phyloP scores from a whole-genome alignment of 192 early-diverging fungal genomes.

The Radiomyces spectabilis region DNA sequence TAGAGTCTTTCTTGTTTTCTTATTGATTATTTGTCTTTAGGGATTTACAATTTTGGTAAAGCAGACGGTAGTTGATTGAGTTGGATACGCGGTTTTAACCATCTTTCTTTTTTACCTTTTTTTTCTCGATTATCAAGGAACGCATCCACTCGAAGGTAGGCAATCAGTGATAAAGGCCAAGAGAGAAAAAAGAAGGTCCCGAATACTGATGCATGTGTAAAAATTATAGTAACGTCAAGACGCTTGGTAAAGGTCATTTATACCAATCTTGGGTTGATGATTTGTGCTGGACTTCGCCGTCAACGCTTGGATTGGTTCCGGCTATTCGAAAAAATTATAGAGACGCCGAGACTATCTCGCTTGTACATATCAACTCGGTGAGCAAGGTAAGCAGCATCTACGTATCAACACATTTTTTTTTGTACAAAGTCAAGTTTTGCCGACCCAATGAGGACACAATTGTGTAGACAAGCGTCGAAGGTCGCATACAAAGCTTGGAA shows the following conservation, averaged over 20 bases:
- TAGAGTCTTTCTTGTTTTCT: no score
- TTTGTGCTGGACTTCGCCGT: background rate
- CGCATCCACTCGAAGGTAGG: background rate
- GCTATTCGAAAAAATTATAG: background rate
- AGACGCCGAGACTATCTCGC: background rate
- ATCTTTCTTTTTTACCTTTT: conserved; percentile 2
- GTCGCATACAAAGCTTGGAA: background rate
- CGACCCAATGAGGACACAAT: background rate
- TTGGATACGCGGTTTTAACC: background rate
- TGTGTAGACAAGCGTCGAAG: conserved; percentile 2
- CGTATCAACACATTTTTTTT: background rate
- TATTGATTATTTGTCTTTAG: no score
- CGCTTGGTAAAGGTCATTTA: no score
- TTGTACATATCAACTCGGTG: background rate
- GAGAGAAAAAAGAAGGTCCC: background rate
- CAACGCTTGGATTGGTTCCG: background rate
- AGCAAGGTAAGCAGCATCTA: background rate
- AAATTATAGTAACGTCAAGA: no score
- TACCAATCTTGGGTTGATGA: conserved; percentile 4
- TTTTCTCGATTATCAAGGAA: background rate
- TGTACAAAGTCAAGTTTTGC: background rate
- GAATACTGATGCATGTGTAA: no score
- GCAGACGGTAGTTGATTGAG: background rate
- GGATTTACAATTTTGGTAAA: background rate
- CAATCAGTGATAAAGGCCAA: background rate